Percentiles rank a stretch among this genome's conserved stretches.
These are phyloP conservation scores for Exophiala lecanii-corni DNA, from an alignment of 2,329 filamentous ascomycete genomes.

Conservation along the genomic window DNA sequence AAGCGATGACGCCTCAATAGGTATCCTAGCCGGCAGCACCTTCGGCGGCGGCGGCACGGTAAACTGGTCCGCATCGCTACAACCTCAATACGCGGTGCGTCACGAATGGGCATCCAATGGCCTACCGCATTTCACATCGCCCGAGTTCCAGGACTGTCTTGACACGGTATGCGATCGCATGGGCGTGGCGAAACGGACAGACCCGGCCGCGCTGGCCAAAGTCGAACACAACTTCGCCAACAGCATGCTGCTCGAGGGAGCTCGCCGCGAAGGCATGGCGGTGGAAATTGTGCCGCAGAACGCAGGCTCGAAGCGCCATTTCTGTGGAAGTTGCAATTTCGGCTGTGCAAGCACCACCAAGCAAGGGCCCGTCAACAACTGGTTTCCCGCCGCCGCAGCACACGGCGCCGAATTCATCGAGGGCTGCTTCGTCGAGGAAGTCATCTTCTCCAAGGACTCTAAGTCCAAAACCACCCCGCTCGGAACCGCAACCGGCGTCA, in stretches of 20 bases:
- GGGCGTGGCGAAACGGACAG: slow-evolving; percentile 58
- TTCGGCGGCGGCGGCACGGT: slow-evolving; percentile 86
- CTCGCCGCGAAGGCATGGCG: slow-evolving; percentile 66
- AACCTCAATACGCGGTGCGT: slow-evolving; percentile 71
- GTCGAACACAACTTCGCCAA: slow-evolving; percentile 73
- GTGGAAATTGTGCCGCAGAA: slow-evolving; percentile 73
- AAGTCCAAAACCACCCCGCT: slow-evolving; percentile 42
- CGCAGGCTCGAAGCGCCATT: slow-evolving; percentile 66
- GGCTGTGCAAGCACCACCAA: slow-evolving; percentile 65
- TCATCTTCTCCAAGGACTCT: slow-evolving; percentile 53
- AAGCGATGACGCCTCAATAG: slow-evolving; percentile 55
- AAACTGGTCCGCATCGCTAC: slow-evolving; percentile 71
- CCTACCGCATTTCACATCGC: slow-evolving; percentile 67
- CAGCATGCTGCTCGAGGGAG: slow-evolving; percentile 67
- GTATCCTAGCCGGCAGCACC: slow-evolving; percentile 62
- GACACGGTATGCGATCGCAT: slow-evolving; percentile 75
- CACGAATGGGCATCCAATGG: slow-evolving; percentile 64
- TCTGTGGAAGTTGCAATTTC: slow-evolving; percentile 63
- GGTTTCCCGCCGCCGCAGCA: slow-evolving; percentile 71
- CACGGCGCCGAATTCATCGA: slow-evolving; percentile 79
- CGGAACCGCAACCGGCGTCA: slow-evolving; percentile 63
- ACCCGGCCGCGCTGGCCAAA: slow-evolving; percentile 33
- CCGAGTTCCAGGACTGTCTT: slow-evolving; percentile 70
- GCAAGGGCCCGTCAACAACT: slow-evolving; percentile 71
- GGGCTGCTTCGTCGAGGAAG: slow-evolving; percentile 66